These are phyloP conservation scores for Durotheca rogersii DNA, from an alignment of 495 filamentous ascomycete genomes.

Conservation along the genomic window DNA sequence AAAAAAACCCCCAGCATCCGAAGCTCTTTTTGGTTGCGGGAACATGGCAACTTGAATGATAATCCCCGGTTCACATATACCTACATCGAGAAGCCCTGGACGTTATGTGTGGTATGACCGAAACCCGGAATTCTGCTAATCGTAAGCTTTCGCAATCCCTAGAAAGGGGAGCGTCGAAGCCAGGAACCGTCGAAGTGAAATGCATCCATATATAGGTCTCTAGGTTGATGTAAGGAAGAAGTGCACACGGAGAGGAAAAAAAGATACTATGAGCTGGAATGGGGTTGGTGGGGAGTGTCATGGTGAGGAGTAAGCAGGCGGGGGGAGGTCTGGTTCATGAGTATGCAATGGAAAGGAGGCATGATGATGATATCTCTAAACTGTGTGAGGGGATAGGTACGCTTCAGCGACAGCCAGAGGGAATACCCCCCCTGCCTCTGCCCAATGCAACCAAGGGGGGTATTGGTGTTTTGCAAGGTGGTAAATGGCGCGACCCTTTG, in stretches of 20 bases:
- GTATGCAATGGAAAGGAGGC: conserved; percentile 26
- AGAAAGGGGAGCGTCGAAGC: background rate
- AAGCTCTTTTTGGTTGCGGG: too few species aligned
- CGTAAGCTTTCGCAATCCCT: background rate
- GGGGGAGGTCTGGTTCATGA: conserved; percentile 8
- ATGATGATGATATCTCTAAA: conserved; percentile 8
- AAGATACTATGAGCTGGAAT: conserved; percentile 4
- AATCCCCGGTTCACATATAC: background rate
- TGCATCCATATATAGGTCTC: too few species aligned
- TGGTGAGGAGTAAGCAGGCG: conserved; percentile 20
- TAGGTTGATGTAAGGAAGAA: background rate
- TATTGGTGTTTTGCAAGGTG: conserved; percentile 21
- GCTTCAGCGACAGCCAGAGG: conserved; percentile 4
- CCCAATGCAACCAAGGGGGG: conserved; percentile 24
- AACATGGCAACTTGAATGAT: too few species aligned
- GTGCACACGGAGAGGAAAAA: background rate
- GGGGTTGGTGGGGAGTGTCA: background rate
- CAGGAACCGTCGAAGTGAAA: too few species aligned
- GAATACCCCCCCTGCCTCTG: conserved; percentile 15
- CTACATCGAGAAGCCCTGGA: background rate
- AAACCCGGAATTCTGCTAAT: background rate
- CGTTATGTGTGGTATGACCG: background rate
- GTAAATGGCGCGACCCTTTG: conserved; percentile 19
- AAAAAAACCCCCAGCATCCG: too few species aligned
- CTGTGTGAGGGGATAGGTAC: conserved; percentile 3